These are phyloP conservation scores for Claviceps sp. DNA, from an alignment of 2,329 filamentous ascomycete genomes.

Conservation along the genomic window DNA sequence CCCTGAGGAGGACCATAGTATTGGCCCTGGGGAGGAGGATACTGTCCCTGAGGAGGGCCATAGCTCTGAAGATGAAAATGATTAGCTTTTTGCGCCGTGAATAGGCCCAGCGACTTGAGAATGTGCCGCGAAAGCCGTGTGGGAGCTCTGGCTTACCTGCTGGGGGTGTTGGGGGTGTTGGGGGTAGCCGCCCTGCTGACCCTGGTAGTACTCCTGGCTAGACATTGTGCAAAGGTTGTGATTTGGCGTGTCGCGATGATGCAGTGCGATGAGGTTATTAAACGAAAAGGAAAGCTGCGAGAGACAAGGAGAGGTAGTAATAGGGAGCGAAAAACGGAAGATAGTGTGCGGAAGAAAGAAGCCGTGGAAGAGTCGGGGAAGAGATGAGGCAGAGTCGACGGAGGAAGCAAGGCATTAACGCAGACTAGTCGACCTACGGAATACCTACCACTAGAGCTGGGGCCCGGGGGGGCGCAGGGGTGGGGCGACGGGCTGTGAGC, in stretches of 20 bases:
- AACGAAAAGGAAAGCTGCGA: neutral
- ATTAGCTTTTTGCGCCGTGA: neutral
- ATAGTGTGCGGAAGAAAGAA: neutral
- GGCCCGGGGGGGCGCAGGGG: neutral
- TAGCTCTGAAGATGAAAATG: slow-evolving; percentile 11
- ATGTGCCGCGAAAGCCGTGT: neutral
- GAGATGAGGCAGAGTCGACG: neutral
- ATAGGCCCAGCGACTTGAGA: no score
- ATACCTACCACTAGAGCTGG: neutral
- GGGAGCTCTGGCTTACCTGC: slow-evolving; percentile 18
- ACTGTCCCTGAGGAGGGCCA: slow-evolving; percentile 18
- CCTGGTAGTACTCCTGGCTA: slow-evolving; percentile 28
- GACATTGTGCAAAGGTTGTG: slow-evolving; percentile 17
- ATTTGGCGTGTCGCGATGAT: neutral
- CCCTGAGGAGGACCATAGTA: slow-evolving; percentile 18
- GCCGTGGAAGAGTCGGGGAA: neutral
- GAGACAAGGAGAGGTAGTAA: neutral
- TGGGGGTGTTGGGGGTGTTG: slow-evolving; percentile 28
- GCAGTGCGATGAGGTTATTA: neutral
- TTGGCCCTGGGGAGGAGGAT: slow-evolving; percentile 20
- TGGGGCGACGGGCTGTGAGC: neutral
- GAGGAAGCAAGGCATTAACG: neutral
- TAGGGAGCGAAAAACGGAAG: neutral
- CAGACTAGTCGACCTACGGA: neutral
- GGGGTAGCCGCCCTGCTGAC: slow-evolving; percentile 22